Evolutionary conservation across 305 asterid species (phyloP), one percentile per base, ranked within the genome.

Genomic region (Ilex paraguariensis): DNA sequence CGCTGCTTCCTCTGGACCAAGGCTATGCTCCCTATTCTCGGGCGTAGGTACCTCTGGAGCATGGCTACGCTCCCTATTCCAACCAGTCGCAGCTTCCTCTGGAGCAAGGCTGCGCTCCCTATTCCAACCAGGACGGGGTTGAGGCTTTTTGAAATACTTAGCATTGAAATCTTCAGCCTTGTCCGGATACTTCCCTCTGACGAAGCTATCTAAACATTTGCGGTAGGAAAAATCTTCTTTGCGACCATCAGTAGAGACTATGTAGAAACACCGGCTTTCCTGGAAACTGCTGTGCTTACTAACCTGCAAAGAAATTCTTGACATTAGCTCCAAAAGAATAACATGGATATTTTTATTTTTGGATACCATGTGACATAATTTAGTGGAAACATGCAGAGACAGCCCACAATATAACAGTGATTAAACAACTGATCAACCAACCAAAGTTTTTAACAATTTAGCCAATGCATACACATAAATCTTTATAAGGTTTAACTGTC

Each of bases 141-240:
- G 93, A 17, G 68, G 77, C 80, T 70, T 82, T 52, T 32, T 79
- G 75, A 87, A 93, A 75, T 93, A 93, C 69, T 86, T 87, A 0
- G 72, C 71, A 31, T 78, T 61, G 51, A 90, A 93, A 10, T 79
- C 48, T 21, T 87, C 95, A 0, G 87, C 97, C 74, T 72, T 70
- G 48, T 84, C 95, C 7, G 99, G 90, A 67, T 80, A 81, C 68
- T 90, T 90, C 46, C 21, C 79, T 61, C 63, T 77, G 59, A 86
- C 17, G 31, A 74, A 84, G 65, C 78, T 82, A 57, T 93, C 90
- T 67, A 93, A 79, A 62, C 97, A 80, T 66, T 93, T 93, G 2
- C 87, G 79, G 65, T 83, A 90, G 6, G 99, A 93, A 71, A 93
- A 93, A 62, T 93, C 99, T 55, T 78, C 77, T 72, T 87, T 82